phyloP scores from a whole-genome alignment of 306 rosid genomes.

The Cercis canadensis region DNA sequence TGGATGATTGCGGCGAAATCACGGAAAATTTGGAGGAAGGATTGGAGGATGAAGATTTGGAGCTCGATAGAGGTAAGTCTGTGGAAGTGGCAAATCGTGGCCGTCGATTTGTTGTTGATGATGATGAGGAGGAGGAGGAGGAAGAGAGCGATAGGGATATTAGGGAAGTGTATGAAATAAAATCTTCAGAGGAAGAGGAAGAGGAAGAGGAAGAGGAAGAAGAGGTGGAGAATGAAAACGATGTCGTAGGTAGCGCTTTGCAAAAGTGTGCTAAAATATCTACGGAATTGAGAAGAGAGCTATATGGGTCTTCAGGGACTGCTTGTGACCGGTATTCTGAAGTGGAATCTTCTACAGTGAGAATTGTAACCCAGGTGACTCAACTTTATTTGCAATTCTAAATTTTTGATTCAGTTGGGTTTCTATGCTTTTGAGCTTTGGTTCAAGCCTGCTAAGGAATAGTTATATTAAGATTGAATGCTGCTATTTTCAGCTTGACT shows the following conservation, averaged over 20 bases:
- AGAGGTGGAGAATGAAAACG: conserved; percentile 49
- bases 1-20: conserved; percentile 57
- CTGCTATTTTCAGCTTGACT: too few relatives aligned
- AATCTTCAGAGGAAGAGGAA: conserved; percentile 58
- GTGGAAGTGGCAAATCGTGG: conserved; percentile 49
- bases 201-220: conserved; percentile 34
- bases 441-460: not conserved
- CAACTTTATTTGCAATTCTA: not conserved
- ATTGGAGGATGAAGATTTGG: conserved; percentile 71
- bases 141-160: conserved; percentile 36
- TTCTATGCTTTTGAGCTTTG: not conserved
- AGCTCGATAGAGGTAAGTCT: conserved; percentile 35
- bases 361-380: conserved; percentile 85
- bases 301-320: conserved; percentile 68
- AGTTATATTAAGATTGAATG: not conserved
- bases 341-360: conserved; percentile 79
- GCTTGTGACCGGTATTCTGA: conserved; percentile 78
- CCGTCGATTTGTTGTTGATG: conserved; percentile 76
- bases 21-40: conserved; percentile 36
- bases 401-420: not conserved
- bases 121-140: conserved; percentile 47
- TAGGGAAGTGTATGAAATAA: conserved; percentile 52
- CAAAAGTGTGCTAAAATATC: conserved; percentile 85
- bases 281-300: conserved; percentile 78
- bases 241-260: conserved; percentile 87